Conservation (phyloP, 345 rosid genomes). For the Lepidium aucheri region DNA sequence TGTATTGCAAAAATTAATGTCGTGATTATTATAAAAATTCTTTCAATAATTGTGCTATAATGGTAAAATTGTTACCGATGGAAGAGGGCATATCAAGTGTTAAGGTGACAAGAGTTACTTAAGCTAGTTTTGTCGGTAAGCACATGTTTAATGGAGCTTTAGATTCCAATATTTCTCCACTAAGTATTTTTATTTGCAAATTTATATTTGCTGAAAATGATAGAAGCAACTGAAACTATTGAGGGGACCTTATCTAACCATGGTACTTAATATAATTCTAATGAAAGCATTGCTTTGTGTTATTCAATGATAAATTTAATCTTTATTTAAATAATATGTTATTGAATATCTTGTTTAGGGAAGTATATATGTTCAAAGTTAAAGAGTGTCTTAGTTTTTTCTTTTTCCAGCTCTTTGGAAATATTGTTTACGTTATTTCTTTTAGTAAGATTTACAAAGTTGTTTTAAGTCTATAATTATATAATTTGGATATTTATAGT, state of each 20-base stretch:
- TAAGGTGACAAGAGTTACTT: background rate
- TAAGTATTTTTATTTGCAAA: background rate
- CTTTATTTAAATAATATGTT: background rate
- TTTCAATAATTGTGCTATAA: background rate
- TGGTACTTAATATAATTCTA: background rate
- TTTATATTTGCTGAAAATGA: background rate
- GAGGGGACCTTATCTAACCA: background rate
- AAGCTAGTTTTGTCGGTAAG: slow-evolving; percentile 14
- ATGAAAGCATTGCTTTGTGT: background rate
- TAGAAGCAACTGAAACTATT: background rate
- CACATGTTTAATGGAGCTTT: background rate
- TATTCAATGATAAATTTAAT: too few species aligned
- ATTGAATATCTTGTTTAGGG: background rate
- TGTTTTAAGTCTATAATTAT: too few species aligned
- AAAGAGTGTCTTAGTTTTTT: too few species aligned
- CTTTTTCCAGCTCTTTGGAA: too few species aligned
- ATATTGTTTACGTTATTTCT: too few species aligned
- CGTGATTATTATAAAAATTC: background rate
- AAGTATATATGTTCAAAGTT: too few species aligned
- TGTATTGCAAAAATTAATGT: background rate
- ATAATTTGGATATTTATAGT: too few species aligned
- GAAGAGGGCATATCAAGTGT: too few species aligned
- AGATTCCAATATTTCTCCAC: background rate
- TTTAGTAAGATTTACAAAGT: too few species aligned
- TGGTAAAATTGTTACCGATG: background rate